Conservation (phyloP, 2,329 filamentous ascomycete genomes). For the Aspergillus puulaauensis region DNA sequence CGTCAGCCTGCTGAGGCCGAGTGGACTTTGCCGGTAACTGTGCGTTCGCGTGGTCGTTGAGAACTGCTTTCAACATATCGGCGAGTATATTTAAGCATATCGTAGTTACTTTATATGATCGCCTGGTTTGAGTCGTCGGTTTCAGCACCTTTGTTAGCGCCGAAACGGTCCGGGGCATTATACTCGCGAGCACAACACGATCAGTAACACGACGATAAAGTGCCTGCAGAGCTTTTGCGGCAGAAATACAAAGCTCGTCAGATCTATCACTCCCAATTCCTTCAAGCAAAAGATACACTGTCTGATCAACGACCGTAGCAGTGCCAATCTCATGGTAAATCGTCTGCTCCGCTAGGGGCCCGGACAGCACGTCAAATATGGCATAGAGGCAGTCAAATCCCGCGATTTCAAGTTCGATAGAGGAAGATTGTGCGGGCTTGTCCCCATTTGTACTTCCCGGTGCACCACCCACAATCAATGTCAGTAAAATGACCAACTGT, state of each 20-base stretch:
- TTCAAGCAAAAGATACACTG: slow-evolving; percentile 77
- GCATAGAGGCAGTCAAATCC: slow-evolving; percentile 68
- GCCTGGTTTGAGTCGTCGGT: slow-evolving; percentile 61
- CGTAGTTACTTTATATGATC: slow-evolving; percentile 64
- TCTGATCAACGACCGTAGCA: slow-evolving; percentile 77
- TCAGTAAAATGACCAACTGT: slow-evolving; percentile 81
- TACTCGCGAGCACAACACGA: slow-evolving; percentile 73
- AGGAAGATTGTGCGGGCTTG: slow-evolving; percentile 32
- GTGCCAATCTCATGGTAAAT: slow-evolving; percentile 56
- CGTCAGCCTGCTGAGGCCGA: slow-evolving; percentile 27
- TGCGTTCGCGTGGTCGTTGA: slow-evolving; percentile 45
- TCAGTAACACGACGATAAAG: slow-evolving; percentile 67
- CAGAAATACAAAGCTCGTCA: slow-evolving; percentile 68
- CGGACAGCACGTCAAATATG: slow-evolving; percentile 61
- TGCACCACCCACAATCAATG: slow-evolving; percentile 74
- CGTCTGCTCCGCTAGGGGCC: slow-evolving; percentile 43
- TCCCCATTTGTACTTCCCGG: slow-evolving; percentile 52
- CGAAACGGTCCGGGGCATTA: slow-evolving; percentile 86
- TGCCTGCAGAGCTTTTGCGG: slow-evolving; percentile 63
- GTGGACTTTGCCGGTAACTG: slow-evolving; percentile 19
- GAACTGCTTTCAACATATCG: slow-evolving; percentile 42
- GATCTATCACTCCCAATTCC: slow-evolving; percentile 65
- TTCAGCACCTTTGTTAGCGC: slow-evolving; percentile 73
- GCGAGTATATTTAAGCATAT: slow-evolving; percentile 60
- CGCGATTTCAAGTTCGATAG: slow-evolving; percentile 73